Evolutionary conservation across 345 rosid species (phyloP).

Genomic region (Citropsis articulata): DNA sequence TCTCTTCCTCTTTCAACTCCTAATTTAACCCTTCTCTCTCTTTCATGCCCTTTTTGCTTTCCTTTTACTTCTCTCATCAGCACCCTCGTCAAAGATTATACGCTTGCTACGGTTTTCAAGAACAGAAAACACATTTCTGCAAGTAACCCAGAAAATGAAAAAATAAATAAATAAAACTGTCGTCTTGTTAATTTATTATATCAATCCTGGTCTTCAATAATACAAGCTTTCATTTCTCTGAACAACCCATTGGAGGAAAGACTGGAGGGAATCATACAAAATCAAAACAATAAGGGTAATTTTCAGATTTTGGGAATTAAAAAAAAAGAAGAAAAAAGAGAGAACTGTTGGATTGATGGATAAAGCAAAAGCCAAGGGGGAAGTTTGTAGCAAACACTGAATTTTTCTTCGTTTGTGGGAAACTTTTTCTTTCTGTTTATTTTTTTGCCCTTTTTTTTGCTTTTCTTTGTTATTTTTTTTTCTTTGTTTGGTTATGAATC

Average conservation of each 20-base stretch:
- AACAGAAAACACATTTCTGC: constrained; percentile 12
- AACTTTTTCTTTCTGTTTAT: background rate
- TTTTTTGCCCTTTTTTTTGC: background rate
- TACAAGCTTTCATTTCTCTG: background rate
- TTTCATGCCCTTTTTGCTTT: background rate
- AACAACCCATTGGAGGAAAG: background rate
- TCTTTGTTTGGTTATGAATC: constrained; percentile 30
- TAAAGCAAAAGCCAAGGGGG: constrained; percentile 20
- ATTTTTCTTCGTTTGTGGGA: constrained; percentile 28
- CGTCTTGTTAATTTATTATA: background rate
- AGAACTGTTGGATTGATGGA: constrained; percentile 18
- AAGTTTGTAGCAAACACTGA: constrained; percentile 13
- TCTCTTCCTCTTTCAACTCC: constrained; percentile 14
- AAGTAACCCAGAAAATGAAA: constrained; percentile 3
- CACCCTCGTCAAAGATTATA: constrained; percentile 8
- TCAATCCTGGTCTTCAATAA: background rate
- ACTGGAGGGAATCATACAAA: constrained; percentile 6
- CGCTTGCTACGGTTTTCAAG: constrained; percentile 11
- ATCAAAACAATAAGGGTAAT: background rate
- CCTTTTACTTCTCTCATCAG: constrained; percentile 19
- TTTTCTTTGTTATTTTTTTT: constrained; percentile 21
- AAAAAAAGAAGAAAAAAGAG: constrained; percentile 6
- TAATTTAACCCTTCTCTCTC: constrained; percentile 16
- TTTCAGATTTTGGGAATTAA: background rate
- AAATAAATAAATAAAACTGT: background rate